Evolutionary conservation across 2,329 filamentous ascomycete genomes (phyloP).

Genomic region (Colletotrichum liaoningense): DNA sequence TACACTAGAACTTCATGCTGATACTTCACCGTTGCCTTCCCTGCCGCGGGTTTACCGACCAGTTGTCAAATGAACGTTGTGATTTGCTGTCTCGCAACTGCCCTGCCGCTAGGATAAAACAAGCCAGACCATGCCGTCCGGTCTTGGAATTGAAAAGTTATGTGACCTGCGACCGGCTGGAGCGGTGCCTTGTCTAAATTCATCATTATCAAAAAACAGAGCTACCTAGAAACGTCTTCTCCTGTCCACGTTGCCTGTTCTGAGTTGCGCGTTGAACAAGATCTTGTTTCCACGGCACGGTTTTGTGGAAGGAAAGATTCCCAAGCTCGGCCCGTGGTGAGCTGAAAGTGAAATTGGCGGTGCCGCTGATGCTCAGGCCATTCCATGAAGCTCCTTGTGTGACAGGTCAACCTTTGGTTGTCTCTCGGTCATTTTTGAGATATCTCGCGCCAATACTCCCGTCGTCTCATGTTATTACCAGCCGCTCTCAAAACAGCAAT

Average conservation of each 20-base stretch:
- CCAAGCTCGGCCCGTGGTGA: slow-evolving; percentile 13
- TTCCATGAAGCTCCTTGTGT: slow-evolving; percentile 10
- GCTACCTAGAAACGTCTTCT: background rate
- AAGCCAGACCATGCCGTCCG: background rate
- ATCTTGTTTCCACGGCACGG: background rate
- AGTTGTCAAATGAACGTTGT: background rate
- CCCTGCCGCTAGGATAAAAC: background rate
- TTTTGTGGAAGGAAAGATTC: slow-evolving; percentile 9
- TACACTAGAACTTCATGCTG: slow-evolving; percentile 25
- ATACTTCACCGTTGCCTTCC: slow-evolving; percentile 7
- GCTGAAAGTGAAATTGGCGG: slow-evolving; percentile 22
- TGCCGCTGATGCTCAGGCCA: slow-evolving; percentile 33
- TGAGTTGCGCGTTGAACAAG: background rate
- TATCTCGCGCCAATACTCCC: background rate
- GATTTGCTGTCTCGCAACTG: background rate
- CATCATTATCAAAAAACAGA: background rate
- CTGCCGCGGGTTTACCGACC: background rate
- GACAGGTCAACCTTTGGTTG: background rate
- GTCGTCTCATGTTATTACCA: background rate
- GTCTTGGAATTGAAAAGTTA: background rate
- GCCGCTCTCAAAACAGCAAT: background rate
- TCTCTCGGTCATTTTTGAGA: slow-evolving; percentile 12
- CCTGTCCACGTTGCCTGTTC: background rate
- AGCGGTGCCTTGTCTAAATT: background rate
- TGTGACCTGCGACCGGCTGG: background rate